These are phyloP conservation scores for Phytophthora meadii DNA, from an alignment of 352 stramenopile species.

Conservation along the genomic window DNA sequence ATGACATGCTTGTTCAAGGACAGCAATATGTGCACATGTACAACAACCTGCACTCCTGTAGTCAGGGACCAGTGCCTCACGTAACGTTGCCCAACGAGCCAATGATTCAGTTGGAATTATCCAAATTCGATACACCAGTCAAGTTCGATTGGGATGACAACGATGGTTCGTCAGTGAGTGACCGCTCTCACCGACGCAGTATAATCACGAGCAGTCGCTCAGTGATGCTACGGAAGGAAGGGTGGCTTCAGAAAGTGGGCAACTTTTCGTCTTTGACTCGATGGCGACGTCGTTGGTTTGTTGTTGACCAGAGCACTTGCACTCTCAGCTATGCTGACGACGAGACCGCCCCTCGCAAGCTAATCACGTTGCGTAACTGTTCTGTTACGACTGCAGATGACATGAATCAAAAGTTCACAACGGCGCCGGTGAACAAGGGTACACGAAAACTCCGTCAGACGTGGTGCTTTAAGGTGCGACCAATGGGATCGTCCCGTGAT, in stretches of 20 bases:
- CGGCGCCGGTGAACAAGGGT: conserved; percentile 84
- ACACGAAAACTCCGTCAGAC: conserved; percentile 83
- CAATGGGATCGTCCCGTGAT: conserved; percentile 76
- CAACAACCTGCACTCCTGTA: conserved; percentile 80
- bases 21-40: conserved; percentile 83
- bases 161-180: conserved; percentile 31
- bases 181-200: conserved; percentile 54
- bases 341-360: conserved; percentile 64
- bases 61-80: conserved; percentile 77
- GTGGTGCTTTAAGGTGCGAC: conserved; percentile 87
- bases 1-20: conserved; percentile 69
- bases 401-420: conserved; percentile 90
- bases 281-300: conserved; percentile 83
- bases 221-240: conserved; percentile 76
- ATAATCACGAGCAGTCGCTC: conserved; percentile 63
- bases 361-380: conserved; percentile 78
- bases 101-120: conserved; percentile 77
- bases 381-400: conserved; percentile 78
- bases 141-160: conserved; percentile 78
- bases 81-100: conserved; percentile 71
- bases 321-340: conserved; percentile 85
- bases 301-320: conserved; percentile 79
- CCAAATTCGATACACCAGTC: conserved; percentile 64
- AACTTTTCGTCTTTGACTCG: conserved; percentile 75
- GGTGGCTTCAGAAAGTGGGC: conserved; percentile 86